Conservation (phyloP, 1,284 basidiomycete genomes). For the Mycena citricolor region DNA sequence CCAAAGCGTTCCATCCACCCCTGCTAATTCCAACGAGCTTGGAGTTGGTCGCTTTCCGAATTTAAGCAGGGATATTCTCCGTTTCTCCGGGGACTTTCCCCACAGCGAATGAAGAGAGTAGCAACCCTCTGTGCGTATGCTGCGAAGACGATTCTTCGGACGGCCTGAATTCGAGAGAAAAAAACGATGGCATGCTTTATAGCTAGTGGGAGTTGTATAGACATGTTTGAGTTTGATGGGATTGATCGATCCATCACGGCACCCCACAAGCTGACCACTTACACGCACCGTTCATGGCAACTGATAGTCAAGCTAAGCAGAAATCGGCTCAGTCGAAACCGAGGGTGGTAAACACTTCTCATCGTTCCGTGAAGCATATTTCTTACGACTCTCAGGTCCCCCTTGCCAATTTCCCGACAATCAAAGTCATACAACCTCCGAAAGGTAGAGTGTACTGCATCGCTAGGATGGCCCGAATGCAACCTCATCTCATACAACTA, state of each 20-base stretch:
- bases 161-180: conserved; percentile 48
- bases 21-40: conserved; percentile 60
- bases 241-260: neutral
- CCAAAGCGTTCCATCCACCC: conserved; percentile 49
- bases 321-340: neutral
- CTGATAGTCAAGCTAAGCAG: too few relatives aligned
- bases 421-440: conserved; percentile 49
- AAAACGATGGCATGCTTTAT: conserved; percentile 27
- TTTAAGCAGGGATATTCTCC: conserved; percentile 54
- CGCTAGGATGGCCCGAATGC: conserved; percentile 11
- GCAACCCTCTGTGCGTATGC: conserved; percentile 63
- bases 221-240: conserved; percentile 1
- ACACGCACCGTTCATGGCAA: neutral
- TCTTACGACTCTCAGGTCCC: conserved; percentile 31
- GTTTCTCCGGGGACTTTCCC: conserved; percentile 91
- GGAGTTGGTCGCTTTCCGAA: conserved; percentile 75
- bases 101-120: conserved; percentile 61
- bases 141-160: conserved; percentile 83
- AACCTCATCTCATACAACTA: conserved; percentile 1
- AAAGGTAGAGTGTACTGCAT: conserved; percentile 34
- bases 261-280: conserved; percentile 13
- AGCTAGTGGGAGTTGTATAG: conserved; percentile 12
- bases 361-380: too few relatives aligned
- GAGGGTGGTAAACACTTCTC: too few relatives aligned
- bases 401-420: conserved; percentile 46